These are phyloP conservation scores for Podospora pseudoanserina DNA, from an alignment of 495 filamentous ascomycete genomes.

Conservation along the genomic window DNA sequence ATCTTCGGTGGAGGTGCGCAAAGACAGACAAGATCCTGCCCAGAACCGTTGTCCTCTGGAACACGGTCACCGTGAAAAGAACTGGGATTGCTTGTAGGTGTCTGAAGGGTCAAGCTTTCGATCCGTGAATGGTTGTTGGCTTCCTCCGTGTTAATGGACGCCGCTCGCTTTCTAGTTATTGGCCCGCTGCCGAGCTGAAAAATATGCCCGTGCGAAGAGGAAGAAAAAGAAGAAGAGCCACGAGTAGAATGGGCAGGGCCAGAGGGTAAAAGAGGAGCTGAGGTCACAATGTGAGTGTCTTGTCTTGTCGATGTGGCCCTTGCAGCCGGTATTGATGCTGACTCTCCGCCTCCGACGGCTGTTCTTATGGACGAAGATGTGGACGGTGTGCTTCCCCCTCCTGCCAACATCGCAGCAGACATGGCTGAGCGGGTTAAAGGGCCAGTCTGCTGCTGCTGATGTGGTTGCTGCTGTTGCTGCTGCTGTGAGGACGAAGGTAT, in stretches of 20 bases:
- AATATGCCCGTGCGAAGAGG: background rate
- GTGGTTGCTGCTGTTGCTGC: background rate
- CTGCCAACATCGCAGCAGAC: slow-evolving; percentile 21
- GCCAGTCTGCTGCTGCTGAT: slow-evolving; percentile 7
- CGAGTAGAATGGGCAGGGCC: background rate
- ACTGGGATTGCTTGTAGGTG: slow-evolving; percentile 30
- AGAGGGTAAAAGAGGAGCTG: slow-evolving; percentile 1
- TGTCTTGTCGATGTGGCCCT: background rate
- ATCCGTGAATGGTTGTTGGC: slow-evolving; percentile 41
- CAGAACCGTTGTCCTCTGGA: slow-evolving; percentile 6
- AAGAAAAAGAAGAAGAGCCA: slow-evolving; percentile 3
- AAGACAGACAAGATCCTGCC: slow-evolving; percentile 65
- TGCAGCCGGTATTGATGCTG: slow-evolving; percentile 10
- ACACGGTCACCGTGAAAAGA: slow-evolving; percentile 20
- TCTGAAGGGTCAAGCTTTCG: slow-evolving; percentile 39
- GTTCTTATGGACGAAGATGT: slow-evolving; percentile 7
- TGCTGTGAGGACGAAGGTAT: slow-evolving; percentile 19
- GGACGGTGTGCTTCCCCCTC: slow-evolving; percentile 4
- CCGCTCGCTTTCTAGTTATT: slow-evolving; percentile 43
- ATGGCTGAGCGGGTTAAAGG: slow-evolving; percentile 30
- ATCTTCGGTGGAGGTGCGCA: slow-evolving; percentile 93
- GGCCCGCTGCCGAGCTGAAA: background rate
- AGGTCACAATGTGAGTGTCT: background rate
- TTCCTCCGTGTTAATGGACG: slow-evolving; percentile 47
- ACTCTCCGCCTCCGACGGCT: background rate